Evolutionary conservation across 139 green algal species (phyloP).

Genomic region (Choricystis sp.): DNA sequence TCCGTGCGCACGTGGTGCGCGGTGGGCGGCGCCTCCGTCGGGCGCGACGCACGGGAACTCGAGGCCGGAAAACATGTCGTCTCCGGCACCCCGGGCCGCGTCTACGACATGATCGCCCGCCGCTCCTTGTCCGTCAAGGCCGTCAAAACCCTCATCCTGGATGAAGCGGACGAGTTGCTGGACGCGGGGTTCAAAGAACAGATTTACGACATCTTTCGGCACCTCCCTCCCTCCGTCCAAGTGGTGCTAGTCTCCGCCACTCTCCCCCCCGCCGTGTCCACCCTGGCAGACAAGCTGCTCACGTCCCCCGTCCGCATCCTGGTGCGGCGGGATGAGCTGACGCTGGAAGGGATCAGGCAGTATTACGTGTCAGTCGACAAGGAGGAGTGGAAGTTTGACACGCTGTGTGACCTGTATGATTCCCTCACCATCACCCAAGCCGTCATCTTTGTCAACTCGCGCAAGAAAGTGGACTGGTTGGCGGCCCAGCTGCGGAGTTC

Average conservation of each 20-base stretch:
- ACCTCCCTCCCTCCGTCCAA: slow-evolving; percentile 69
- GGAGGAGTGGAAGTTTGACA: slow-evolving; percentile 99
- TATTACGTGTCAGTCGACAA: slow-evolving; percentile 98
- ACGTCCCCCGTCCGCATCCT: slow-evolving; percentile 93
- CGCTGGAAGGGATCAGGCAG: slow-evolving; percentile 98
- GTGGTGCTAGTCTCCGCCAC: slow-evolving; percentile 93
- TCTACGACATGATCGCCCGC: slow-evolving; percentile 98
- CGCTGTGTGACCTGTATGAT: slow-evolving; percentile 97
- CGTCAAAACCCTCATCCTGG: slow-evolving; percentile 70
- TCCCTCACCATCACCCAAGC: slow-evolving; percentile 98
- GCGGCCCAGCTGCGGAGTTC: slow-evolving; percentile 90
- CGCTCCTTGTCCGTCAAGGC: slow-evolving; percentile 43
- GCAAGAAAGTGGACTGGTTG: slow-evolving; percentile 95
- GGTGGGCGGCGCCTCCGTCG: slow-evolving; percentile 86
- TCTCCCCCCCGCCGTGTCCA: slow-evolving; percentile 84
- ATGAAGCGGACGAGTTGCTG: slow-evolving; percentile 99
- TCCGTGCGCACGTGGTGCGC: slow-evolving; percentile 32
- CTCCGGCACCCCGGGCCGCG: slow-evolving; percentile 86
- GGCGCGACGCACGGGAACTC: slow-evolving; percentile 89
- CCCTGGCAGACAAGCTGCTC: slow-evolving; percentile 99
- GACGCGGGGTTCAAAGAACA: slow-evolving; percentile 97
- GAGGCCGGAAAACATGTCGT: slow-evolving; percentile 87
- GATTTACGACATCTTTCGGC: slow-evolving; percentile 98
- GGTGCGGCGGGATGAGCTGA: slow-evolving; percentile 99
- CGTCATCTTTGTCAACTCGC: slow-evolving; percentile 99